Percentiles rank a stretch among this genome's conserved stretches.
phyloP scores from a whole-genome alignment of 352 stramenopile genomes.

The Phytopythium litorale region DNA sequence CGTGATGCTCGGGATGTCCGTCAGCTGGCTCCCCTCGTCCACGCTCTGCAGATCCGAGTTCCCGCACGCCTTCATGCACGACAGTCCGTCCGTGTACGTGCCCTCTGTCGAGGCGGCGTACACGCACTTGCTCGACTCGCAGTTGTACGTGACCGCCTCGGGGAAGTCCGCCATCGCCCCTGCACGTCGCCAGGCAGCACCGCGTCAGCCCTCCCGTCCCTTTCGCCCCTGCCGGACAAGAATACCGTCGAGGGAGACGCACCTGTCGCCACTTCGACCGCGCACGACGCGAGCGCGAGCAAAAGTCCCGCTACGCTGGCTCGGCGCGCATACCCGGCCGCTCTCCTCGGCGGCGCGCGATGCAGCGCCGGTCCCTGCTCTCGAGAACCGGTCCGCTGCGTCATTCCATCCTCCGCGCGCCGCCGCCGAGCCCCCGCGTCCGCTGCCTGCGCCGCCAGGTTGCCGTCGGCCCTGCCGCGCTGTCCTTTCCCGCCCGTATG shows the following conservation, averaged over 20 bases:
- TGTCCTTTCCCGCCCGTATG: background rate
- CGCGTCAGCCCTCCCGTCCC: background rate
- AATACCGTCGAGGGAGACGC: background rate
- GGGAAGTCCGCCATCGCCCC: constrained; percentile 27
- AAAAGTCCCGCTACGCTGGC: background rate
- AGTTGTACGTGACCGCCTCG: constrained; percentile 37
- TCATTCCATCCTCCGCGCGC: constrained; percentile 17
- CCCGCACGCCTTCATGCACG: constrained; percentile 49
- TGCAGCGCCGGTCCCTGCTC: background rate
- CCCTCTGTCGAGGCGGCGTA: constrained; percentile 24
- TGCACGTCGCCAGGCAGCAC: constrained; percentile 1
- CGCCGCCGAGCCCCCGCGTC: background rate
- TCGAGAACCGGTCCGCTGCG: background rate
- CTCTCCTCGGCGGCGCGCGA: background rate
- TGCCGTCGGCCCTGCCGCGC: background rate
- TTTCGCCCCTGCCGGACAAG: background rate
- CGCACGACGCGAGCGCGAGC: background rate
- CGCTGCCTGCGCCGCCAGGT: constrained; percentile 1
- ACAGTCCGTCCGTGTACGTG: constrained; percentile 36
- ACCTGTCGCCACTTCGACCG: background rate
- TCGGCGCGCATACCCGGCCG: background rate
- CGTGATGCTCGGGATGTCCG: constrained; percentile 36
- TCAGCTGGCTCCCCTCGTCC: constrained; percentile 41
- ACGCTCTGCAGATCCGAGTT: constrained; percentile 38
- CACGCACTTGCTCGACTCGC: constrained; percentile 41